phyloP scores from a whole-genome alignment of 208 protist genomes.

The Trypanosoma grayi region DNA sequence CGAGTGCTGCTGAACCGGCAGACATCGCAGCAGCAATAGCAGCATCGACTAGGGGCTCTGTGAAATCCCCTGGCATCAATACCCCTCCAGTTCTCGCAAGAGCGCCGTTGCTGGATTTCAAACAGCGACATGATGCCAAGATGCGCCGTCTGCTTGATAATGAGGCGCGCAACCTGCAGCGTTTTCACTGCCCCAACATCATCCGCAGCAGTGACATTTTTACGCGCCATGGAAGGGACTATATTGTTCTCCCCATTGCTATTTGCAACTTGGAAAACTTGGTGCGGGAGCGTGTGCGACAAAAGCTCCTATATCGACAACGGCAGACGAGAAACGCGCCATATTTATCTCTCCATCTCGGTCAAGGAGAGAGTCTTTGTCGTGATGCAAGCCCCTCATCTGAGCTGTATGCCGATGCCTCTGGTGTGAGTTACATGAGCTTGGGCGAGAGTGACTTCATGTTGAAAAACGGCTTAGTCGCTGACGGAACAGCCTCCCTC shows the following conservation, averaged over 20 bases:
- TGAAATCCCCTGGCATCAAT: too few species aligned
- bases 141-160: constrained; percentile 30
- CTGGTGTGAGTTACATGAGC: not conserved
- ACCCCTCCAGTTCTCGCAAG: too few species aligned
- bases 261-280: constrained; percentile 79
- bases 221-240: constrained; percentile 71
- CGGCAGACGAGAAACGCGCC: not conserved
- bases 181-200: constrained; percentile 76
- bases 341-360: not conserved
- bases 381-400: not conserved
- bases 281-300: constrained; percentile 34
- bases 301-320: constrained; percentile 11
- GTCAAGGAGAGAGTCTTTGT: not conserved
- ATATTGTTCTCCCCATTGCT: constrained; percentile 78
- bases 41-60: not conserved
- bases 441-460: not conserved
- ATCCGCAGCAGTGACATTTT: constrained; percentile 77
- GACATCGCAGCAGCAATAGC: not conserved
- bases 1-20: too few species aligned
- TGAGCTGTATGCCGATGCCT: not conserved
- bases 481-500: not conserved
- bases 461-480: not conserved
- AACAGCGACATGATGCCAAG: constrained; percentile 13
- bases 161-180: constrained; percentile 75
- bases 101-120: not conserved